Conservation (phyloP, 108 stramenopile genomes). For the Aurantiochytrium sp. region DNA sequence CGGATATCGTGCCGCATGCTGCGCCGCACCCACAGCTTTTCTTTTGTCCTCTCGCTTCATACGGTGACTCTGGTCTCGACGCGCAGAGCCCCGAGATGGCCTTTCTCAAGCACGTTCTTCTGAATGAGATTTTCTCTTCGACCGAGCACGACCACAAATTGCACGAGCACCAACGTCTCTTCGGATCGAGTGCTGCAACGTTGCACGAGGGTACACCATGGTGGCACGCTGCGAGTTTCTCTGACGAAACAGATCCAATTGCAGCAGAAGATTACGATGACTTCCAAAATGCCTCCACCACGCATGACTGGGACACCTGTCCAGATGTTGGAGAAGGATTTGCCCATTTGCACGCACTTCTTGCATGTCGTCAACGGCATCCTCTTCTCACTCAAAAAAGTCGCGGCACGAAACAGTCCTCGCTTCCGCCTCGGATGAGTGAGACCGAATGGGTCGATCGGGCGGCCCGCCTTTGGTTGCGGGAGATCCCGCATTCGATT, state of each 20-base stretch:
- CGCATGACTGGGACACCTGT: neutral
- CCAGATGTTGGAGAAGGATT: neutral
- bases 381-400: neutral
- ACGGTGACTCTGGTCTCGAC: neutral
- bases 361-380: neutral
- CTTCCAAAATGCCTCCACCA: too few relatives aligned
- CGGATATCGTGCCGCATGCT: neutral
- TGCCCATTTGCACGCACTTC: neutral
- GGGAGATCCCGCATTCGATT: neutral
- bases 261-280: too few relatives aligned
- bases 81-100: neutral
- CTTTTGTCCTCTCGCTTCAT: neutral
- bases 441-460: neutral
- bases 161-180: too few relatives aligned
- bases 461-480: neutral
- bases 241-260: neutral
- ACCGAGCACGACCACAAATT: neutral
- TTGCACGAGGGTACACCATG: neutral
- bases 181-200: too few relatives aligned
- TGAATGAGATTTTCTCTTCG: neutral
- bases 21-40: neutral
- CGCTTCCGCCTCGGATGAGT: neutral
- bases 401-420: neutral
- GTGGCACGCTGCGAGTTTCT: neutral
- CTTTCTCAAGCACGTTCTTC: neutral